Conservation (phyloP, 2,329 filamentous ascomycete species). For the Aspergillus fischeri region DNA sequence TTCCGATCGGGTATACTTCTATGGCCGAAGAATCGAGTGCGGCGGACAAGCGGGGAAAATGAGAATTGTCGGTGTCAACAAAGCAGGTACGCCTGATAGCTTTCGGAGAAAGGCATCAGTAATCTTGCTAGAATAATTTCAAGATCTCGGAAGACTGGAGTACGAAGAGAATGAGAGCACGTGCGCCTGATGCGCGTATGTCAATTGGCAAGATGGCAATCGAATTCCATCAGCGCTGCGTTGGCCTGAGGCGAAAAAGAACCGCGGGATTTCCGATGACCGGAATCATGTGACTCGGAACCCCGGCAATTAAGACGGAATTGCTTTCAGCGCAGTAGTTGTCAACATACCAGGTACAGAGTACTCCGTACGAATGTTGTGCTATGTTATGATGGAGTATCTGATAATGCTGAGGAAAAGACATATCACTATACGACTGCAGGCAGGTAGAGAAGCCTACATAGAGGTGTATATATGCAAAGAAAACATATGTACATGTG, state of each 20-base stretch:
- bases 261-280: constrained; percentile 9
- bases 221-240: not conserved
- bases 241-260: constrained; percentile 18
- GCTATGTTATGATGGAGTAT: not conserved
- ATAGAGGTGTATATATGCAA: constrained; percentile 23
- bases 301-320: constrained; percentile 2
- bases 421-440: not conserved
- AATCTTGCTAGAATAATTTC: not conserved
- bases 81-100: not conserved
- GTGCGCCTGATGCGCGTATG: not conserved
- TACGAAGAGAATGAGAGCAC: not conserved
- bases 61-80: not conserved
- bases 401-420: not conserved
- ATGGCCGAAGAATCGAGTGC: not conserved
- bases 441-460: constrained; percentile 6
- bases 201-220: not conserved
- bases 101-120: not conserved
- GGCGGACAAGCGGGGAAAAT: not conserved
- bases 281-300: constrained; percentile 21
- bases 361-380: not conserved
- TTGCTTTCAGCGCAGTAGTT: not conserved
- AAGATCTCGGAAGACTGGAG: not conserved
- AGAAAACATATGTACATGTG: constrained; percentile 31
- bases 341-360: not conserved
- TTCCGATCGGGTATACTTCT: not conserved